Evolutionary conservation across 257 asterid species (phyloP), one percentile per base, ranked within the genome.

Genomic region (Parsonsia alboflavescens): DNA sequence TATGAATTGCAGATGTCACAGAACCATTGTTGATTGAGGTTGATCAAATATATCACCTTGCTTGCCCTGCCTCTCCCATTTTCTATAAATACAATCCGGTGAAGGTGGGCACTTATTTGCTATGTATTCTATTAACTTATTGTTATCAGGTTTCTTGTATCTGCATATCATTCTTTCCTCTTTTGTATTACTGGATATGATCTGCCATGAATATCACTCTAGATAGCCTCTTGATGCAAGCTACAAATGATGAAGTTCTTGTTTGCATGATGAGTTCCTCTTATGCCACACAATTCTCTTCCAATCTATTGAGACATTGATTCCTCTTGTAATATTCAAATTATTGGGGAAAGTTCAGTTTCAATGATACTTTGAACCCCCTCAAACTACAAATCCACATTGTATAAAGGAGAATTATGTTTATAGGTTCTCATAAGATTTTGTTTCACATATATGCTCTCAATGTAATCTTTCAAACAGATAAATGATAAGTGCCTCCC

Each of bases 21-120:
- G 98, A 93, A 88, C 79, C 98, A 30, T 70, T 93, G 80, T 76
- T 93, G 78, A 44, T 93, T 48, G 98, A 93, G 80, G 97, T 91
- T 78, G 98, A 93, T 82, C 90, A 81, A 68, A 93, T 93, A 72
- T 93, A 91, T 86, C 98, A 93, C 84, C 98, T 93, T 80, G 98
- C 98, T 78, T 93, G 98, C 56, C 98, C 98, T 67, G 98, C 98
- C 58, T 93, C 97, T 76, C 98, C 97, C 10, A 90, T 93, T 59
- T 91, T 91, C 77, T 93, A 93, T 87, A 93, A 93, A 76, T 87
- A 93, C 85, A 93, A 93, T 75, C 98, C 98, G 66, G 98, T 93
- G 67, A 93, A 93, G 93, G 97, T 86, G 69, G 10, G 87, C 73
- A 24, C 26, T 72, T 54, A 16, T n/a, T 26, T 30, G 7, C 6